Percentiles rank a stretch among this genome's conserved stretches.
phyloP scores from a whole-genome alignment of 129 eudicot species.

The sunflower (Helianthus annuus) region DNA sequence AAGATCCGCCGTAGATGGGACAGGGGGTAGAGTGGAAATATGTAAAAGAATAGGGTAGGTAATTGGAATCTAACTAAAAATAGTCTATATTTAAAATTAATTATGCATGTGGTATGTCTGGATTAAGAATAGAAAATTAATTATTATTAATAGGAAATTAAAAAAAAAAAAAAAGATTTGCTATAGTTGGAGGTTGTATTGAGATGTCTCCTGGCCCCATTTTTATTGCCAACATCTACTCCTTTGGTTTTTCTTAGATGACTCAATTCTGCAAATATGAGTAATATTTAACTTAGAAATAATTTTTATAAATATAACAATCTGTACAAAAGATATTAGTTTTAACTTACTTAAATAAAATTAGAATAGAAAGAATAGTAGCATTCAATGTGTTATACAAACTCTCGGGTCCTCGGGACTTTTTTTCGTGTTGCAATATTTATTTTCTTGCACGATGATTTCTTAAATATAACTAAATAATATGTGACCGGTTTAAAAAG shows the following conservation, averaged over 20 bases:
- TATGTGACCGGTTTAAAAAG: too few relatives aligned
- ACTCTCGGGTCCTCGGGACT: too few relatives aligned
- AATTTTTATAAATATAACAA: not conserved
- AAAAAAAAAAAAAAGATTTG: conserved; percentile 23
- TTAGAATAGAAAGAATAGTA: not conserved
- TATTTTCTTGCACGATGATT: too few relatives aligned
- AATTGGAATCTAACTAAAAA: conserved; percentile 23
- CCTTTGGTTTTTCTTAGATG: not conserved
- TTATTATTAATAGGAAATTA: not conserved
- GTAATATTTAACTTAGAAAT: not conserved
- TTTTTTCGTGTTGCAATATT: too few relatives aligned
- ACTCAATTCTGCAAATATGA: not conserved
- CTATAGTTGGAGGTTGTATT: conserved; percentile 26
- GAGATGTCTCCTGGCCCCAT: conserved; percentile 33
- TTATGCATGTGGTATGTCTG: conserved; percentile 38
- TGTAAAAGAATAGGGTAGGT: conserved; percentile 20
- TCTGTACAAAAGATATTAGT: not conserved
- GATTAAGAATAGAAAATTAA: conserved; percentile 21
- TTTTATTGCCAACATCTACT: conserved; percentile 23
- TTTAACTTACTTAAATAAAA: not conserved
- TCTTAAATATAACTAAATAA: too few relatives aligned
- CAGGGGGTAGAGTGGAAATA: conserved; percentile 1
- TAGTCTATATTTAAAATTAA: conserved; percentile 16
- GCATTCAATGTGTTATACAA: too few relatives aligned
- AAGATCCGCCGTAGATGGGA: not conserved